These are phyloP conservation scores for Aaosphaeria pasadenensis DNA, from an alignment of 2,329 filamentous ascomycete species.

Conservation along the genomic window DNA sequence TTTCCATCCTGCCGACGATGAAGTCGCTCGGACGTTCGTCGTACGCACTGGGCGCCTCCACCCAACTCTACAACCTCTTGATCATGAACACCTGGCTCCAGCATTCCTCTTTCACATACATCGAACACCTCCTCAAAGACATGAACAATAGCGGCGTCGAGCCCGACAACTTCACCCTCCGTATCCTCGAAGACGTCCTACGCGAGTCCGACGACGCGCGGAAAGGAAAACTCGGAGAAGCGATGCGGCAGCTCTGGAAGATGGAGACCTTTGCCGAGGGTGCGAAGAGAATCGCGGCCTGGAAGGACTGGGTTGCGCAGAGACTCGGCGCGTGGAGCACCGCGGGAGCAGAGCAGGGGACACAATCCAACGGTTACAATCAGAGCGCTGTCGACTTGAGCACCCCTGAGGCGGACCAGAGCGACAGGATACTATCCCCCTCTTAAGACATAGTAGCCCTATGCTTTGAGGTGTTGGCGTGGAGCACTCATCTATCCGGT, in stretches of 20 bases:
- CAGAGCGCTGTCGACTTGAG: no score
- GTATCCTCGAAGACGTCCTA: conserved; percentile 36
- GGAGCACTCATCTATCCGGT: no score
- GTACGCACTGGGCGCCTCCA: conserved; percentile 69
- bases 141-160: conserved; percentile 64
- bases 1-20: conserved; percentile 63
- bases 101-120: conserved; percentile 55
- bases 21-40: conserved; percentile 66
- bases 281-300: conserved; percentile 24
- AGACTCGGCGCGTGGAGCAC: conserved; percentile 22
- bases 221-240: conserved; percentile 22
- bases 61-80: conserved; percentile 67
- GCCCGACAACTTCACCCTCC: conserved; percentile 50
- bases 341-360: no score
- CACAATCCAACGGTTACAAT: no score
- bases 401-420: no score
- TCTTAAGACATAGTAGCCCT: no score
- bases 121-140: conserved; percentile 59
- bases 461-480: no score
- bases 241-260: conserved; percentile 26
- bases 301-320: conserved; percentile 25
- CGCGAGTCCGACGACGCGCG: conserved; percentile 18
- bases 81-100: conserved; percentile 61
- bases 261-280: conserved; percentile 36
- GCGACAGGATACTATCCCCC: no score